phyloP scores from a whole-genome alignment of 73 alveolate species.

The Symbiodinium natans region DNA sequence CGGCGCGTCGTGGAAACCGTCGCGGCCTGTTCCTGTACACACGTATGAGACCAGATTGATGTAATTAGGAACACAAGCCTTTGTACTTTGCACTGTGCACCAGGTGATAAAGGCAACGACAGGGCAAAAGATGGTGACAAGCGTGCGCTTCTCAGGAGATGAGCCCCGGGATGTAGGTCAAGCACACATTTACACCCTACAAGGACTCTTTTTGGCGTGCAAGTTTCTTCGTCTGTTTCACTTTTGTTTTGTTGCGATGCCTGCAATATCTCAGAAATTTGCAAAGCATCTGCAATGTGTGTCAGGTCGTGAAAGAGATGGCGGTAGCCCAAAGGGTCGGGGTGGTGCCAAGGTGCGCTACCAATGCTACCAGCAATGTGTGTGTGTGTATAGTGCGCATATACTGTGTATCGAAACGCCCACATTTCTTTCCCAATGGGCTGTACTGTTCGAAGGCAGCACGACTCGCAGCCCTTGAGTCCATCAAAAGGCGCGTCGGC shows the following conservation, averaged over 20 bases:
- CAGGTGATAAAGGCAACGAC: neutral
- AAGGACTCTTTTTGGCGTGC: no score
- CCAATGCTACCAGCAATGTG: neutral
- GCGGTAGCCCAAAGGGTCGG: constrained; percentile 78
- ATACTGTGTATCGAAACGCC: neutral
- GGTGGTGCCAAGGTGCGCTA: constrained; percentile 66
- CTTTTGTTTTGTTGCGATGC: no score
- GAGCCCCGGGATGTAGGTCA: neutral
- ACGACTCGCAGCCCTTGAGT: constrained; percentile 88
- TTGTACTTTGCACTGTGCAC: neutral
- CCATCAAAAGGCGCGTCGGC: constrained; percentile 38
- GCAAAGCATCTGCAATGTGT: no score
- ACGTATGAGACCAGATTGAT: neutral
- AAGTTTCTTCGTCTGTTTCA: no score
- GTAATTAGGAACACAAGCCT: no score
- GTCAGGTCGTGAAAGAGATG: constrained; percentile 76
- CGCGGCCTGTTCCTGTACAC: neutral
- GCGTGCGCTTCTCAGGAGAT: constrained; percentile 6
- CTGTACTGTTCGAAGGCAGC: constrained; percentile 24
- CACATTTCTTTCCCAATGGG: neutral
- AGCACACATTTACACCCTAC: no score
- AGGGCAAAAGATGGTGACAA: constrained; percentile 22
- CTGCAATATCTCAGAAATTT: no score
- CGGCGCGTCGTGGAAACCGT: constrained; percentile 29
- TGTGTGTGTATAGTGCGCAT: no score